Evolutionary conservation across 2,329 filamentous ascomycete species (phyloP), one percentile per base, ranked within the genome.

Genomic region (Colletotrichum echinochloae): DNA sequence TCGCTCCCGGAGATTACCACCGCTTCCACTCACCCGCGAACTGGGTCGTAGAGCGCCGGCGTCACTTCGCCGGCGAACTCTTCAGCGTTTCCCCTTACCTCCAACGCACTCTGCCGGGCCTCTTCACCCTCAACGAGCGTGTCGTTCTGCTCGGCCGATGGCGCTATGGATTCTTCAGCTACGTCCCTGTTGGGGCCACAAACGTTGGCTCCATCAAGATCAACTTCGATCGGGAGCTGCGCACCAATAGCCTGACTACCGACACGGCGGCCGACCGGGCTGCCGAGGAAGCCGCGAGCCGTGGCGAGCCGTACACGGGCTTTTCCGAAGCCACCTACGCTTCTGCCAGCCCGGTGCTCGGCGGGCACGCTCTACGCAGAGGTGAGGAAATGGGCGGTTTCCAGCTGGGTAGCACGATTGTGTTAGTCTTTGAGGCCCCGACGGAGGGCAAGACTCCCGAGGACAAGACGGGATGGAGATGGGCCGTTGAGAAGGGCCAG

Each of bases 351-450:
- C 82, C 86, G 3, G 88, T 97, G 2, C 86, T 99, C 0, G 89
- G 90, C 26, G 96, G 97, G 2, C 91, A 98, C 79, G 92, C 95
- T 1, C 83, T 99, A 65, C 89, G 91, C 73, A 88, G 93, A 54
- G 96, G 96, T 44, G 95, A 98, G 78, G 96, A 99, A 81, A 98
- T 99, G 94, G 96, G 96, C 65, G 97, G 96, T 0, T 99, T 99
- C 83, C 94, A 97, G 83, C 86, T 99, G 4, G 96, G 96, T 26
- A 97, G 94, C 79, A 97, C 95, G 1, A 91, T 99, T 74, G 96
- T 99, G 48, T 85, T 99, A 62, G 94, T 99, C 0, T 99, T 99
- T 78, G 97, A 99, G 82, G 96, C 96, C 16, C 96, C 96, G 0
- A 72, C 62, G 18, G 72, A 71, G 64, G 26, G 71, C 41, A 72